Conservation (phyloP, 805 yeast genomes). For the Groenewaldozyma tartarivorans region DNA sequence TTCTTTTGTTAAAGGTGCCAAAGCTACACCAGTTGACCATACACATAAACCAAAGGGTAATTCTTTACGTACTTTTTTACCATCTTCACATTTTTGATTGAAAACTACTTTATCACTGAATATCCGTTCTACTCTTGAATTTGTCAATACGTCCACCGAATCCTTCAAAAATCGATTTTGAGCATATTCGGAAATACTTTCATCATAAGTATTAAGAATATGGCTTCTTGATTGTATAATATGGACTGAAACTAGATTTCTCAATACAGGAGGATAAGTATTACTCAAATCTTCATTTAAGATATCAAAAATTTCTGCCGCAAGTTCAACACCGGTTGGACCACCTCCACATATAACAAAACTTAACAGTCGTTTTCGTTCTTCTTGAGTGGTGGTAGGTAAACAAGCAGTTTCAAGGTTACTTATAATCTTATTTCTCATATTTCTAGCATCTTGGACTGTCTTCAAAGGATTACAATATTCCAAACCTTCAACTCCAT, state of each 20-base stretch:
- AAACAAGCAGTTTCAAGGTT: conserved; percentile 54
- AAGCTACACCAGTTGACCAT: conserved; percentile 73
- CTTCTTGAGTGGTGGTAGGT: conserved; percentile 56
- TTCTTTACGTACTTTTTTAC: conserved; percentile 31
- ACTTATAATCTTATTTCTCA: conserved; percentile 45
- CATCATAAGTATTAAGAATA: conserved; percentile 60
- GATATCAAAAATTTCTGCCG: conserved; percentile 60
- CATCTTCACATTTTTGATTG: conserved; percentile 37
- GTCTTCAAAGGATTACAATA: conserved; percentile 54
- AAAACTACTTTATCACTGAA: conserved; percentile 49
- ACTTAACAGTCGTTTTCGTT: conserved; percentile 52
- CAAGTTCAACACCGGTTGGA: conserved; percentile 77
- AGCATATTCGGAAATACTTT: conserved; percentile 55
- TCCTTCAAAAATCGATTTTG: conserved; percentile 54
- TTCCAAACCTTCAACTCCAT: conserved; percentile 62
- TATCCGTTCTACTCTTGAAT: conserved; percentile 54
- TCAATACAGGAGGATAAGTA: conserved; percentile 47
- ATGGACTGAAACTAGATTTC: conserved; percentile 58
- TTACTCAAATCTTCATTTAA: conserved; percentile 54
- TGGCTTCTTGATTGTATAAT: conserved; percentile 61
- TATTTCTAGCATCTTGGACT: conserved; percentile 52
- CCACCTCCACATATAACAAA: conserved; percentile 97
- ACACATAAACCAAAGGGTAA: conserved; percentile 60
- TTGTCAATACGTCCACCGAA: conserved; percentile 50
- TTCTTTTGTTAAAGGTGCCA: conserved; percentile 49